Evolutionary conservation across 495 filamentous ascomycete species (phyloP).

Genomic region (Symbiotaphrina buchneri): DNA sequence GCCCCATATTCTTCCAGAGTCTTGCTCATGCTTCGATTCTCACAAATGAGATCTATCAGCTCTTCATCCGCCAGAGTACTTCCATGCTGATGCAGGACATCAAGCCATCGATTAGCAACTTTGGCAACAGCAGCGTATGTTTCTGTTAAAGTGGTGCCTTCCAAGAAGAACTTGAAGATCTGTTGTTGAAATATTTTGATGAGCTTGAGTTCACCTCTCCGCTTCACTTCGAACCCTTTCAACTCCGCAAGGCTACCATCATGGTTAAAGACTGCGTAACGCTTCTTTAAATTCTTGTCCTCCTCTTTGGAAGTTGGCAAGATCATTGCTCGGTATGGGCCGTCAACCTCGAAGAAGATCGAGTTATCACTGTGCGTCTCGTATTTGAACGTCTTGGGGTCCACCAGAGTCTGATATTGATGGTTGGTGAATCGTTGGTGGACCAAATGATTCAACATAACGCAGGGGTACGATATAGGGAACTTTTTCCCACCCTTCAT

Average conservation of each 20-base stretch:
- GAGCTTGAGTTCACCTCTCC: slow-evolving; percentile 91
- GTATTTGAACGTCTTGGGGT: slow-evolving; percentile 64
- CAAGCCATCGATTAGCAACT: slow-evolving; percentile 90
- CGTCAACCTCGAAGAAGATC: slow-evolving; percentile 98
- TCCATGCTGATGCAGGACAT: slow-evolving; percentile 75
- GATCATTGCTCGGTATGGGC: slow-evolving; percentile 94
- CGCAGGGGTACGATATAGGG: slow-evolving; percentile 88
- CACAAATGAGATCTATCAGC: slow-evolving; percentile 93
- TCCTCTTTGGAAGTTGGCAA: slow-evolving; percentile 94
- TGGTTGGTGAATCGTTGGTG: slow-evolving; percentile 91
- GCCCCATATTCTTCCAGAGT: slow-evolving; percentile 84
- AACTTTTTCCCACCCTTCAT: slow-evolving; percentile 90
- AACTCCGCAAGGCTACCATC: slow-evolving; percentile 91
- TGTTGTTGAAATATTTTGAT: slow-evolving; percentile 99
- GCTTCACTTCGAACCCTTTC: slow-evolving; percentile 96
- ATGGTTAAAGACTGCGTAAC: slow-evolving; percentile 97
- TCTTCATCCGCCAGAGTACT: slow-evolving; percentile 84
- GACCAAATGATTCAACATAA: slow-evolving; percentile 98
- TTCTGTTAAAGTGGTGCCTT: slow-evolving; percentile 64
- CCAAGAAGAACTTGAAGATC: slow-evolving; percentile 98
- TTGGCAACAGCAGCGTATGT: slow-evolving; percentile 84
- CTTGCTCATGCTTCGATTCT: slow-evolving; percentile 95
- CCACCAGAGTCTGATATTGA: slow-evolving; percentile 79
- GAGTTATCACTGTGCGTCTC: slow-evolving; percentile 94
- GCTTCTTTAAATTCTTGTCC: slow-evolving; percentile 98